phyloP scores from a whole-genome alignment of 192 early-diverging fungal species.

The Coemansia nantahalensis region DNA sequence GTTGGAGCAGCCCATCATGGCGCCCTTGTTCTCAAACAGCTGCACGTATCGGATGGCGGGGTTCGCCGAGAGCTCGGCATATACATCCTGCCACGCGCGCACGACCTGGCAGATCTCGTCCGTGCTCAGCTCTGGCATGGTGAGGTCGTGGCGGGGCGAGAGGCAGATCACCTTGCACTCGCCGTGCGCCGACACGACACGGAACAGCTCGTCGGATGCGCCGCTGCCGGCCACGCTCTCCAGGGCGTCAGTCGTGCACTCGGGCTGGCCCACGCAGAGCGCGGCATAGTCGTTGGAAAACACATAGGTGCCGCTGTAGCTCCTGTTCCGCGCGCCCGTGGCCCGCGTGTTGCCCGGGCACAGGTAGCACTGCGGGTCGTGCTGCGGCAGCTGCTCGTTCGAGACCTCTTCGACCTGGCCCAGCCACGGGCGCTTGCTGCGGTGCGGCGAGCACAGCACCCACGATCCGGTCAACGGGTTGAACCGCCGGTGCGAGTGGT shows the following conservation, averaged over 20 bases:
- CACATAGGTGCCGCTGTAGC: constrained; percentile 75
- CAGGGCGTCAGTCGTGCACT: constrained; percentile 11
- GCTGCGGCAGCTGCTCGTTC: constrained; percentile 50
- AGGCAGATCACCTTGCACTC: constrained; percentile 92
- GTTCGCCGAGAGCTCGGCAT: constrained; percentile 53
- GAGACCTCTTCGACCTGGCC: constrained; percentile 63
- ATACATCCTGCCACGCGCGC: constrained; percentile 68
- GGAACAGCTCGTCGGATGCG: constrained; percentile 46
- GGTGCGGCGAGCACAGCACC: constrained; percentile 97
- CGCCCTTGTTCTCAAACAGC: constrained; percentile 98
- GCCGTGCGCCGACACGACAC: constrained; percentile 64
- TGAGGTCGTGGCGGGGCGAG: constrained; percentile 83
- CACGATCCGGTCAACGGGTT: constrained; percentile 91
- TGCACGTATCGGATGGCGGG: constrained; percentile 76
- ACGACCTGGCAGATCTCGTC: constrained; percentile 69
- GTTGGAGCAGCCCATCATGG: constrained; percentile 95
- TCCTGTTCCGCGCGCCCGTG: constrained; percentile 69
- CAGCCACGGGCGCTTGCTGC: constrained; percentile 92
- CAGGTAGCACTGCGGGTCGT: constrained; percentile 79
- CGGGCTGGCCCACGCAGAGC: constrained; percentile 60
- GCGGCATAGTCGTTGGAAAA: constrained; percentile 96
- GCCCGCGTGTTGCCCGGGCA: constrained; percentile 87
- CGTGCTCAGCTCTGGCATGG: constrained; percentile 79
- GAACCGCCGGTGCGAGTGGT: constrained; percentile 72
- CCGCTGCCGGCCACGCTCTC: constrained; percentile 19